These are phyloP conservation scores for Vaccinium macrocarpon DNA, from an alignment of 148 eudicot species.

Conservation along the genomic window DNA sequence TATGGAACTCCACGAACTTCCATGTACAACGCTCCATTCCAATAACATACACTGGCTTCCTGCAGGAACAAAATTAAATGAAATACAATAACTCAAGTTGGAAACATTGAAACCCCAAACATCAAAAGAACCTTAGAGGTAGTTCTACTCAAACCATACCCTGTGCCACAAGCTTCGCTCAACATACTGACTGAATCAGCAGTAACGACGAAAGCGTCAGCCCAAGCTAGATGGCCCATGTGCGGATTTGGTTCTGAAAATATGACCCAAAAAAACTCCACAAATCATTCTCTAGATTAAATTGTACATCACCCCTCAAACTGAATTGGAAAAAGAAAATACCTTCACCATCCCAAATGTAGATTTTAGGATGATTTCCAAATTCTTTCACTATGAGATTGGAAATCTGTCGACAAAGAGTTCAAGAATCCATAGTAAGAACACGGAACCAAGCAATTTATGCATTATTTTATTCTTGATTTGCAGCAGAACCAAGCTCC, in stretches of 20 bases:
- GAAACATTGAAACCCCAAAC: background rate
- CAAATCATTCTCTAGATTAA: background rate
- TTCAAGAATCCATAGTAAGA: background rate
- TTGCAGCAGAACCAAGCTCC: background rate
- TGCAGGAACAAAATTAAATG: slow-evolving; percentile 29
- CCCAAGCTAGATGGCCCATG: slow-evolving; percentile 98
- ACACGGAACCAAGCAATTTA: background rate
- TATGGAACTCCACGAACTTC: slow-evolving; percentile 89
- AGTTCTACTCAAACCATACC: slow-evolving; percentile 51
- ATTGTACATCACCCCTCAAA: background rate
- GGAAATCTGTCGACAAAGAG: slow-evolving; percentile 44
- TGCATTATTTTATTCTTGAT: background rate
- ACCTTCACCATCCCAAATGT: slow-evolving; percentile 98
- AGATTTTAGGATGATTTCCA: slow-evolving; percentile 74
- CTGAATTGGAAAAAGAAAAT: slow-evolving; percentile 19
- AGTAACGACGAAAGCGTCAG: slow-evolving; percentile 83
- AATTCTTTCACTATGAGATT: slow-evolving; percentile 68
- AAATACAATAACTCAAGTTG: background rate
- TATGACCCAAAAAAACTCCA: slow-evolving; percentile 7
- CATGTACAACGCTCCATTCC: slow-evolving; percentile 92
- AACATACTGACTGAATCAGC: slow-evolving; percentile 98
- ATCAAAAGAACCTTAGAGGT: background rate
- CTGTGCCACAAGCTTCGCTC: slow-evolving; percentile 98
- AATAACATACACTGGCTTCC: slow-evolving; percentile 93
- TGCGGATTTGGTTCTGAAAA: slow-evolving; percentile 88